Base-by-base conservation (phyloP, 169 alveolate genomes). In the Eimeria acervulina region DNA sequence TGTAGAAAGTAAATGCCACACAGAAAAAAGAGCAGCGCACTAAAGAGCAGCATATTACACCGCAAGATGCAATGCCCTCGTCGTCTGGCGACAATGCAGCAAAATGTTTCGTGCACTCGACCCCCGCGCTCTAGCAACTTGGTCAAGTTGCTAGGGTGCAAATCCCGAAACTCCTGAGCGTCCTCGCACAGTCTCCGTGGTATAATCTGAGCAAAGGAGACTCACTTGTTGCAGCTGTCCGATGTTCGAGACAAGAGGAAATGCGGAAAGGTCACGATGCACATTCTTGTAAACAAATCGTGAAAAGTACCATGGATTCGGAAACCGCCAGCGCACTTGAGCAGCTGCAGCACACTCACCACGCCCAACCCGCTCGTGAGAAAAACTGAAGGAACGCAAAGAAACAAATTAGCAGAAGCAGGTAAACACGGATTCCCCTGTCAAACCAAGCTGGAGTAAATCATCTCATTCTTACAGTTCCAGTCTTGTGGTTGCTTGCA, bases 301-400 rank as follows among this genome's bases (percentile, higher is more conserved):
- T 36, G 95, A 52, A 88, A 52, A 91, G 36, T 91, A 91, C 95
- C 95, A 91, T 7, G 44, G 63, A 59, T 91, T 91, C 2, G 95
- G 95, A n/a, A 91, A 74, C 23, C 95, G 76, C 95, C 95, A 91
- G 19, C 90, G 95, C 40, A 59, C 89, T 2, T 44, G 59, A 1
- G 68, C 76, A 23, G 95, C 95, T 91, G 90, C 93, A 55, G 38
- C 80, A 23, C 61, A 84, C 33, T 26, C 36, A 80, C 6, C 47
- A 33, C 33, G 26, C 44, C 84, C 12, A 12, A 36, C 40, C 40
- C 40, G 83, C 26, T 6, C 12, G 26, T 36, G 44, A 70, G 17
- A 2, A 36, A 28, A 26, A 13, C 51, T 61, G 12, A 2, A 61
- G 36, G 26, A 61, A 61, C 36, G 36, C 72, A 61, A 23, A 61